Evolutionary conservation across 202 grass and related monocot genomes (phyloP).

Genomic region (Tripidium arundinaceum): DNA sequence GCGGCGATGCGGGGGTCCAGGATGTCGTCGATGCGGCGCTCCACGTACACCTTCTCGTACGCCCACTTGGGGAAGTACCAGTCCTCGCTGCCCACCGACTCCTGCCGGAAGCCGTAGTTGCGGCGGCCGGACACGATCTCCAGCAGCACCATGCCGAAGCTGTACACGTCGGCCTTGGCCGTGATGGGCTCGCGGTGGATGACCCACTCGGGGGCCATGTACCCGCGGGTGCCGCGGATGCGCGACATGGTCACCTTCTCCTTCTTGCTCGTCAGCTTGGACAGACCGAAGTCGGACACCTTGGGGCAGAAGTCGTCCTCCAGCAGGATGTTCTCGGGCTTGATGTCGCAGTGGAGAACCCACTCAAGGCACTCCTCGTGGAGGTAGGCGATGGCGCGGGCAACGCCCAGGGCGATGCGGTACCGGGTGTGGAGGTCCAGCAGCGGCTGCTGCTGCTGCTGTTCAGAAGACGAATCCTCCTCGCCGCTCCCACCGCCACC

Average conservation of each 20-base stretch:
- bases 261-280: conserved; percentile 77
- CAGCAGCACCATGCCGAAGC: conserved; percentile 88
- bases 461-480: not conserved
- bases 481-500: not conserved
- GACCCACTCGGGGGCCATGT: conserved; percentile 87
- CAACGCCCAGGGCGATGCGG: conserved; percentile 70
- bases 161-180: conserved; percentile 82
- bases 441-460: not conserved
- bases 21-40: conserved; percentile 68
- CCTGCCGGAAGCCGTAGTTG: conserved; percentile 63
- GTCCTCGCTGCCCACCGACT: conserved; percentile 61
- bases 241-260: conserved; percentile 72
- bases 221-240: conserved; percentile 67
- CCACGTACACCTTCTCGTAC: conserved; percentile 72
- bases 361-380: conserved; percentile 93
- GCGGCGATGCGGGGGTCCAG: conserved; percentile 53
- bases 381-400: conserved; percentile 70
- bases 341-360: conserved; percentile 86
- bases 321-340: conserved; percentile 78
- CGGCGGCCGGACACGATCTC: conserved; percentile 71
- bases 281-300: conserved; percentile 77
- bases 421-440: conserved; percentile 77
- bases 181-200: conserved; percentile 88
- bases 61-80: conserved; percentile 93
- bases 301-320: conserved; percentile 90